Evolutionary conservation across 2,329 filamentous ascomycete genomes (phyloP).

Genomic region (Nannizziopsis barbatae): DNA sequence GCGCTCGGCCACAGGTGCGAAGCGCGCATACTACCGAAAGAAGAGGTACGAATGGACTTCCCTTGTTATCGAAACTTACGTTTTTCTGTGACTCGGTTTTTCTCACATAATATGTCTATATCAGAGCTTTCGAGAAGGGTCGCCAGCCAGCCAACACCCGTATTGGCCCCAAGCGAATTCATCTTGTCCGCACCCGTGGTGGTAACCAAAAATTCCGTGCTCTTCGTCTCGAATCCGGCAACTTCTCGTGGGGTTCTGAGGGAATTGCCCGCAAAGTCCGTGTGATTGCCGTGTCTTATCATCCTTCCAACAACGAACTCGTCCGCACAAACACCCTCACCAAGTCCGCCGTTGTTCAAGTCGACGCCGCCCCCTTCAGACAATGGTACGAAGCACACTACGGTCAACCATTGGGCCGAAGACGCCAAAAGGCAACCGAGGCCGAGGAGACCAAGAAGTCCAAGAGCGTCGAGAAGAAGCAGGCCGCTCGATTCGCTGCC

Average conservation of each 20-base stretch:
- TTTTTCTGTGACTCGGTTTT: conserved; percentile 41
- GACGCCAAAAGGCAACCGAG: conserved; percentile 66
- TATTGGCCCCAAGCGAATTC: conserved; percentile 94
- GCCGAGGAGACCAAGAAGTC: conserved; percentile 68
- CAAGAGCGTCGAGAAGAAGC: conserved; percentile 94
- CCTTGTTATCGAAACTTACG: conserved; percentile 6
- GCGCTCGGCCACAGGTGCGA: conserved; percentile 97
- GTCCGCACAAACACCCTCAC: conserved; percentile 99
- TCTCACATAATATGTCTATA: conserved; percentile 52
- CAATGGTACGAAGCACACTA: conserved; percentile 99
- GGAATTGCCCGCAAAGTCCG: conserved; percentile 97
- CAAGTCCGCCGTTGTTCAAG: conserved; percentile 95
- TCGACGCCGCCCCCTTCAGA: conserved; percentile 97
- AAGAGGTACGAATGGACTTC: conserved; percentile 39
- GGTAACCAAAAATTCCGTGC: conserved; percentile 99
- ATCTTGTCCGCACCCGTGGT: conserved; percentile 92
- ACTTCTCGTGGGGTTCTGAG: conserved; percentile 99
- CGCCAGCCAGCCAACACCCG: conserved; percentile 99
- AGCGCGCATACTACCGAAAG: conserved; percentile 79
- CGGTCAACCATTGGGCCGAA: conserved; percentile 76
- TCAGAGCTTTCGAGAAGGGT: conserved; percentile 99
- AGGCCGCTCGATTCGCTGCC: conserved; percentile 70
- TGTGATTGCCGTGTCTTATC: conserved; percentile 96
- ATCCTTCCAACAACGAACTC: conserved; percentile 99
- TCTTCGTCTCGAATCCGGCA: conserved; percentile 95